Evolutionary conservation across 768 basidiomycete genomes (phyloP).

Genomic region (Suillus lakei): DNA sequence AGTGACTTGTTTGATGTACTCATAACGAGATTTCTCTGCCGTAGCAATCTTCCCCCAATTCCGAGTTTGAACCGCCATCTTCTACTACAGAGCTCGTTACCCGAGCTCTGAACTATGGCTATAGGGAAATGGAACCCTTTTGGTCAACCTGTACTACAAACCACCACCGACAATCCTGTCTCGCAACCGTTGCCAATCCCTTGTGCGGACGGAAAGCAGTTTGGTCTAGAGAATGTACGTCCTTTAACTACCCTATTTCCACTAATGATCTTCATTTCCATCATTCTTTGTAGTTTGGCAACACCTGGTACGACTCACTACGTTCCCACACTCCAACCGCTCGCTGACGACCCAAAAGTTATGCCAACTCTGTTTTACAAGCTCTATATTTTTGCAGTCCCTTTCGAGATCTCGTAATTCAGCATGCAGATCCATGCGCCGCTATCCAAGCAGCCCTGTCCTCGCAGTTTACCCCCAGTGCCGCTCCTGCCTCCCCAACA

Average conservation of each 20-base stretch:
- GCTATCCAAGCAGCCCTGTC: constrained; percentile 38
- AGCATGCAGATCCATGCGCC: constrained; percentile 58
- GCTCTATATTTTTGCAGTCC: constrained; percentile 95
- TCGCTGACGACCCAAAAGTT: constrained; percentile 54
- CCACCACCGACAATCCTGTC: constrained; percentile 28
- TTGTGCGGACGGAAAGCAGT: constrained; percentile 81
- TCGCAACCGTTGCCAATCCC: constrained; percentile 43
- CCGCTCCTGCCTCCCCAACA: constrained; percentile 32
- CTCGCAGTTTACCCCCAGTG: constrained; percentile 25
- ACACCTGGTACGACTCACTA: constrained; percentile 75
- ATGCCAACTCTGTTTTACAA: constrained; percentile 98
- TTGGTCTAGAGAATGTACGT: constrained; percentile 97
- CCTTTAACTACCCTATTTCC: constrained; percentile 2
- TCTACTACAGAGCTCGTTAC: neutral
- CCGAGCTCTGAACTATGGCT: constrained; percentile 28
- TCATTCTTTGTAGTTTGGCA: constrained; percentile 75
- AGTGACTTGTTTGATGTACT: constrained; percentile 12
- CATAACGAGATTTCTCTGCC: constrained; percentile 9
- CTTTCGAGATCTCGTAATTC: constrained; percentile 89
- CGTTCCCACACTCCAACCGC: constrained; percentile 10
- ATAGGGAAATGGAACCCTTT: constrained; percentile 47
- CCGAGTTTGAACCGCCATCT: constrained; percentile 9
- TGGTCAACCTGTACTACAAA: constrained; percentile 25
- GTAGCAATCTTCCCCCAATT: constrained; percentile 21
- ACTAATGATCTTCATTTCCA: constrained; percentile 14